phyloP scores from a whole-genome alignment of 2,329 filamentous ascomycete species.

The Chaetoscypha palmicola region DNA sequence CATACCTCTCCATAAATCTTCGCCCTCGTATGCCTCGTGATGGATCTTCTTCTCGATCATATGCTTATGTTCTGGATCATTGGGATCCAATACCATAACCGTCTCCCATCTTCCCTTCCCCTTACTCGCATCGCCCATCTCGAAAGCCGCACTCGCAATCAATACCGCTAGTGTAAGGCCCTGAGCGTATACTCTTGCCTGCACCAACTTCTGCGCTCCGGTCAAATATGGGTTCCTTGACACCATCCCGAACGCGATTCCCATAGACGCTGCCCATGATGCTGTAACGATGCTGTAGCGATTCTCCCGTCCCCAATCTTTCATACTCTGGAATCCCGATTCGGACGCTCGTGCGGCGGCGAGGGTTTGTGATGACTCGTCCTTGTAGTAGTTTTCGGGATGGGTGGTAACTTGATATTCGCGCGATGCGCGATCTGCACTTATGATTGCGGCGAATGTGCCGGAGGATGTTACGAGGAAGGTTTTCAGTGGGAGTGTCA shows the following conservation, averaged over 20 bases:
- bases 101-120: conserved; percentile 79
- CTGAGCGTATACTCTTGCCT: conserved; percentile 70
- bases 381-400: conserved; percentile 31
- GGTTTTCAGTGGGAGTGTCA: conserved; percentile 83
- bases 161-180: conserved; percentile 62
- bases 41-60: conserved; percentile 82
- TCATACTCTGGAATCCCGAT: conserved; percentile 50
- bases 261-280: conserved; percentile 61
- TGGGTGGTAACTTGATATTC: conserved; percentile 54
- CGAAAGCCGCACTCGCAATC: conserved; percentile 60
- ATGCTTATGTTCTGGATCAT: conserved; percentile 76
- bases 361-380: conserved; percentile 20
- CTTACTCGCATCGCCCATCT: conserved; percentile 66
- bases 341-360: conserved; percentile 33
- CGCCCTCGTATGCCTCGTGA: conserved; percentile 78
- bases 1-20: conserved; percentile 88
- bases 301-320: conserved; percentile 65
- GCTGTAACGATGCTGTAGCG: conserved; percentile 62
- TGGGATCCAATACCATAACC: conserved; percentile 69
- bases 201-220: conserved; percentile 62
- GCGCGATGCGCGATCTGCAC: conserved; percentile 70
- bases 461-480: conserved; percentile 79
- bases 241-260: conserved; percentile 54
- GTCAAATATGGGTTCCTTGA: conserved; percentile 56
- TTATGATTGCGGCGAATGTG: conserved; percentile 83